Evolutionary conservation across 108 stramenopile species (phyloP).

Genomic region (Pseudonitzschia multiseries): DNA sequence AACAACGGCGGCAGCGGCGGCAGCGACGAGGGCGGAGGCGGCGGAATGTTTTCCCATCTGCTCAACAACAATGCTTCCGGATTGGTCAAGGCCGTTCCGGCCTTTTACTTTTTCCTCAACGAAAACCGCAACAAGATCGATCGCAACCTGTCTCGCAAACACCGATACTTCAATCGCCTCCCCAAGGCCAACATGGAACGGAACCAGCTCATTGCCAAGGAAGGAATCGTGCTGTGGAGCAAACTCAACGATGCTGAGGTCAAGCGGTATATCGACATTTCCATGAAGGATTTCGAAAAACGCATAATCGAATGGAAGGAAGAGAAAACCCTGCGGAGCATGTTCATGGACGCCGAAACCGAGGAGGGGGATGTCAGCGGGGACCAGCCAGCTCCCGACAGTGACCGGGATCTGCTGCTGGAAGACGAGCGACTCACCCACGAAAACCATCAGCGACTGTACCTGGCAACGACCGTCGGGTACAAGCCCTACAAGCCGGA

Average conservation of each 20-base stretch:
- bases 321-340: constrained; percentile 68
- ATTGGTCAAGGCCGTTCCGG: constrained; percentile 38
- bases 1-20: too few relatives aligned
- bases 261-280: constrained; percentile 56
- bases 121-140: constrained; percentile 73
- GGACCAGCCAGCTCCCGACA: not conserved
- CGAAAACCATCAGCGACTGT: constrained; percentile 40
- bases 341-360: constrained; percentile 38
- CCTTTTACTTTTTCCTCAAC: constrained; percentile 54
- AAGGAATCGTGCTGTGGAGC: constrained; percentile 69
- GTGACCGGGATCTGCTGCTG: constrained; percentile 17
- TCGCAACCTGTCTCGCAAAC: constrained; percentile 50
- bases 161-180: constrained; percentile 63
- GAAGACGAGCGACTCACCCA: constrained; percentile 40
- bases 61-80: not conserved
- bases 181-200: constrained; percentile 57
- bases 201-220: constrained; percentile 79
- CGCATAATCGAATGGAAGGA: constrained; percentile 82
- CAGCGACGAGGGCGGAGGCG: not conserved
- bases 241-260: constrained; percentile 49
- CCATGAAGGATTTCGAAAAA: constrained; percentile 75
- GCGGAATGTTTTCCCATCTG: not conserved
- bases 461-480: constrained; percentile 47
- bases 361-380: constrained; percentile 13
- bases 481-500: constrained; percentile 54